Evolutionary conservation across 176 grass and related monocot species (phyloP), one percentile per base, ranked within the genome.

Genomic region (Oryza brachyantha): DNA sequence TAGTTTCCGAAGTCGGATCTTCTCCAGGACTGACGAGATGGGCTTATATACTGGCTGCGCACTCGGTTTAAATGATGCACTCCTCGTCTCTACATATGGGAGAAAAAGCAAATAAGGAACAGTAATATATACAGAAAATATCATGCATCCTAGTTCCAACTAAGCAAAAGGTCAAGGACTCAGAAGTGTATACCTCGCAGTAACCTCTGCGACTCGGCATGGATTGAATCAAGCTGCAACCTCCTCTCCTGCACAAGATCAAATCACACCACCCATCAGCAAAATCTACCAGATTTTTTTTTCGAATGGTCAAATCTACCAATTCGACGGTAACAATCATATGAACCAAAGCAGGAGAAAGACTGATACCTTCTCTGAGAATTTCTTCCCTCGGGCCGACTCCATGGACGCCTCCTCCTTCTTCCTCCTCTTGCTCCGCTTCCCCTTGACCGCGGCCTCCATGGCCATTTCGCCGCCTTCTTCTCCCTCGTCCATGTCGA

Each of bases 1-100:
- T 62, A 89, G 24, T 72, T 98, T 98, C 62, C 92, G 89, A 16
- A 89, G 88, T 8, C 96, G 85, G 38, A 98, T 98, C 87, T 98
- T 98, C 87, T 94, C 95, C 46, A 98, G 85, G 43, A 98, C 85
- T 9, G 92, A 94, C 16, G 92, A 94, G 50, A 98, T 98, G 40
- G 95, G 92, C 72, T 94, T 98, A 26, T 83, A 82, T 78, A 94
- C 90, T 78, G 89, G 40, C 32, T 89, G 59, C 5, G 77, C 52
- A 35, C n/a, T 57, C 3, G 90, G 78, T 41, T 83, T 98, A 79
- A 98, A 98, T 2, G 96, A 89, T 24, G 86, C 96, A 29, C 86
- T 85, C 29, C 73, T 79, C n/a, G 96, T 94, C 76, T 94, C 96
- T 98, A 21, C 40, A 78, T n/a, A n/a, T n/a, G 7, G n/a, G 27